Percentiles rank a stretch among this genome's conserved stretches.
Evolutionary conservation across 805 yeast genomes (phyloP).

Genomic region (Barnettozyma pratensis): DNA sequence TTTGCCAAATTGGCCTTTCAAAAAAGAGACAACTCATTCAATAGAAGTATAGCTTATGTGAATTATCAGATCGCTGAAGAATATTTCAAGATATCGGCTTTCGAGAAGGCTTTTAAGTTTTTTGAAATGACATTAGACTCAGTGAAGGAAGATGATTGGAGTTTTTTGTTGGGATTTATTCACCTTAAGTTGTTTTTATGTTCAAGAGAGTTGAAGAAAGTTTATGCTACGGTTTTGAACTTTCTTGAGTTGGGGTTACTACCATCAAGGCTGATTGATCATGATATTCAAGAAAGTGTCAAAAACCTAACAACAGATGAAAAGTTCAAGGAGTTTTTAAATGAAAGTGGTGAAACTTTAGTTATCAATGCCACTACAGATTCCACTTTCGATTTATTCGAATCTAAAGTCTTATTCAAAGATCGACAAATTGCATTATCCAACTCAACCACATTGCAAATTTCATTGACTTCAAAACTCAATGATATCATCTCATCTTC

Average conservation of each 20-base stretch:
- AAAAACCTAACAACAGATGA: constrained; percentile 1
- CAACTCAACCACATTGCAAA: constrained; percentile 24
- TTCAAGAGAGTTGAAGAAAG: constrained; percentile 27
- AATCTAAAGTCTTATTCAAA: constrained; percentile 21
- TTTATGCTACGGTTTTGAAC: constrained; percentile 29
- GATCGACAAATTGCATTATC: constrained; percentile 16
- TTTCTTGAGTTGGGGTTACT: constrained; percentile 30
- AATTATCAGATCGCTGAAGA: constrained; percentile 50
- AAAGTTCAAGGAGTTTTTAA: constrained; percentile 4
- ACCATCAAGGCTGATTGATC: constrained; percentile 10
- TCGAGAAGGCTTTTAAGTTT: constrained; percentile 36
- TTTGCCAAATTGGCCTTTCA: constrained; percentile 33
- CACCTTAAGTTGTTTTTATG: constrained; percentile 36
- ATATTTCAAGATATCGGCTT: constrained; percentile 29
- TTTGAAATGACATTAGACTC: constrained; percentile 34
- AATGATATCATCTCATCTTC: constrained; percentile 15
- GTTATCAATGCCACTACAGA: constrained; percentile 22
- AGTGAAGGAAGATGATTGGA: constrained; percentile 40
- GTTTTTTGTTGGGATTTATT: constrained; percentile 27
- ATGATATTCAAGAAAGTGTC: neutral
- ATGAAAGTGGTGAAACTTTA: constrained; percentile 8
- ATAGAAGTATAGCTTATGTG: constrained; percentile 37
- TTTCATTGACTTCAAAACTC: constrained; percentile 25
- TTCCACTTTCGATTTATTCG: constrained; percentile 22
- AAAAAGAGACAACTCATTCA: constrained; percentile 29